Evolutionary conservation across 1,284 basidiomycete species (phyloP), one percentile per base, ranked within the genome.

Genomic region (Boletus sp.): DNA sequence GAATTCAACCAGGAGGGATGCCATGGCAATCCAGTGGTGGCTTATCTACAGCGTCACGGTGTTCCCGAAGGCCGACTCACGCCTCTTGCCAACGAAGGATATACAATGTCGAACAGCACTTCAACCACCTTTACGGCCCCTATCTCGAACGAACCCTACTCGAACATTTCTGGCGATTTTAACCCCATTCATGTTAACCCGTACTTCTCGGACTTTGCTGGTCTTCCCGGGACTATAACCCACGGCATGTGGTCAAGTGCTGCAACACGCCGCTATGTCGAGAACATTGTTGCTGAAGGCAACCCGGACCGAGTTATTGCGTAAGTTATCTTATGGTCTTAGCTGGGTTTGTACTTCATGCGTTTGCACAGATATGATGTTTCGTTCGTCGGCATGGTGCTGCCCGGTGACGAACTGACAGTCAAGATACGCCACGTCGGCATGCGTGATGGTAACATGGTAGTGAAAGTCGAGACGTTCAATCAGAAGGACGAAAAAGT

Each of bases 161-260:
- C 94, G 5, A 85, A 88, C 68, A 82, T 94, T 50, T 98, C 95
- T 2, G 94, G 95, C 41, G 96, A 99, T 71, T 98, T 92, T 78
- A 98, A 89, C 59, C 88, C 91, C n/a, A 96, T 99, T 58, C 96
- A 99, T 70, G 77, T 96, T 71, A 98, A 99, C 72, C 96, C 95
- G 0, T 98, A 98, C 77, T 98, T 99, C 75, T 83, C 95, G 23
- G 88, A 93, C 67, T 93, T 91, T 59, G 94, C 95, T 13, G 82
- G 86, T 17, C 83, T 99, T 19, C 95, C 94, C 25, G 90, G 91
- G 13, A 98, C 96, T 16, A 99, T 99, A 66, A 97, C 95, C 6
- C 95, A 99, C 65, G 95, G 95, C 47, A 84, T 99, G 75, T 97
- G 93, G 90, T 88, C 92, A 14, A 94, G 90, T 56, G 95, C 96